Evolutionary conservation across 2,329 filamentous ascomycete genomes (phyloP), one percentile per base, ranked within the genome.

Genomic region (Ascochyta clinopodiicola): DNA sequence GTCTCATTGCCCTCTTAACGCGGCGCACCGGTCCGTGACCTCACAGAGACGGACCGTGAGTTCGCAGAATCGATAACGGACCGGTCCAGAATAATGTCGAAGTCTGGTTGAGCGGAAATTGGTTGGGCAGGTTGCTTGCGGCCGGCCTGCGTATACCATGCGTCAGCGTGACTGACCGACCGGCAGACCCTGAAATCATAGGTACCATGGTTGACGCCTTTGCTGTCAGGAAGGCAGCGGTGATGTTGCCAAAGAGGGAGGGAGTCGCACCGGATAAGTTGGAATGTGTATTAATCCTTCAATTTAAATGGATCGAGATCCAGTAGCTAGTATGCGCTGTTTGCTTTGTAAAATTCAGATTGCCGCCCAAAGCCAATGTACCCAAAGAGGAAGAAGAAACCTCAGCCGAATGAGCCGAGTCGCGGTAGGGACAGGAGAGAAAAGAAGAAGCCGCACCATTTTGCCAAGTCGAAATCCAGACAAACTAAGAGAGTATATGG

Each of bases 331-430:
- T 60, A 53, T 59, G 45, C 49, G 54, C 57, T 56, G 48, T 54
- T 59, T 55, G 59, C 56, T 52, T 45, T 54, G 43, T 54, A 53
- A 55, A 51, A 39, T 43, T 62, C 59, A 63, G 59, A 62, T 62
- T 51, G 61, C 61, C 61, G 45, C 59, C 61, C 61, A 63, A 63
- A 59, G 36, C 58, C 51, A 52, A 39, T 54, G 44, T 51, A 58
- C 55, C 56, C 57, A 56, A 45, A 50, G 38, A 39, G 37, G 52
- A 45, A 44, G 34, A 52, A 40, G 34, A 10, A 36, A 34, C 21
- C 31, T 37, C 40, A 29, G 39, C 45, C 15, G 21, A 35, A 47
- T 12, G 19, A 29, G 54, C 40, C 15, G 43, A 50, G 27, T 42
- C 52, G 51, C 59, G 53, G 52, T 55, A 63, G 53, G 57, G 50